Base-by-base conservation (phyloP, 2,329 filamentous ascomycete species). In the Reticulascus tulasneorum region DNA sequence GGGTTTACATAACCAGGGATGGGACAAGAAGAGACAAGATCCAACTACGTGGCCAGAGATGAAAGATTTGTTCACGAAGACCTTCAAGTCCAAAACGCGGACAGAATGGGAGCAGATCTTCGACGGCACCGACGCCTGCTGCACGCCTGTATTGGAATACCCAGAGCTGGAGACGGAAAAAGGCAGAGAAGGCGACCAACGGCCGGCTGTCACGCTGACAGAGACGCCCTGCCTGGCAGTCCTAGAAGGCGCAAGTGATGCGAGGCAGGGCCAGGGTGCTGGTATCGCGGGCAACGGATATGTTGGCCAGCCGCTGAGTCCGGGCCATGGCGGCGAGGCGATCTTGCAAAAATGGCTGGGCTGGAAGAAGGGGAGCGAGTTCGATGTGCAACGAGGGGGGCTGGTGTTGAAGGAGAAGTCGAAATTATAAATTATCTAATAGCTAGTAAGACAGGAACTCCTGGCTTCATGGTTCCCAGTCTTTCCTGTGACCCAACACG, bases 121-220 rank as follows among this genome's bases (percentile, higher is more conserved):
- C 56, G 86, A 94, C 56, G 86, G 85, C 9, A 93, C 86, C 0
- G 91, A 97, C 63, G 91, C 91, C 2, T 97, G 91, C 59, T 88
- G 84, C 45, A 88, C 86, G n/a, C 91, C 91, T 0, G 86, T 97
- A 2, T 66, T 95, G 26, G 81, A 80, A 22, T 86, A 88, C 47
- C 53, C 49, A 0, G 89, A 95, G 62, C 66, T 95, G 27, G 77
- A 87, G 49, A 50, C 42, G 4, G 55, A 65, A 23, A 33, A 54
- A 8, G 44, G 38, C n/a, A 63, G 69, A 31, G 78, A 81, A 52
- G 76, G 82, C 29, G 84, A 89, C 47, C 84, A 87, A 62, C 63
- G 86, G 42, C 84, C 85, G 2, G 63, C 73, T 2, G 84, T 90
- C 9, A 79, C 79, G 23, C 60, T 96, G 51, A 73, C 69, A 23